Evolutionary conservation across 768 basidiomycete species (phyloP).

Genomic region (Phlebiopsis flavidoalba): DNA sequence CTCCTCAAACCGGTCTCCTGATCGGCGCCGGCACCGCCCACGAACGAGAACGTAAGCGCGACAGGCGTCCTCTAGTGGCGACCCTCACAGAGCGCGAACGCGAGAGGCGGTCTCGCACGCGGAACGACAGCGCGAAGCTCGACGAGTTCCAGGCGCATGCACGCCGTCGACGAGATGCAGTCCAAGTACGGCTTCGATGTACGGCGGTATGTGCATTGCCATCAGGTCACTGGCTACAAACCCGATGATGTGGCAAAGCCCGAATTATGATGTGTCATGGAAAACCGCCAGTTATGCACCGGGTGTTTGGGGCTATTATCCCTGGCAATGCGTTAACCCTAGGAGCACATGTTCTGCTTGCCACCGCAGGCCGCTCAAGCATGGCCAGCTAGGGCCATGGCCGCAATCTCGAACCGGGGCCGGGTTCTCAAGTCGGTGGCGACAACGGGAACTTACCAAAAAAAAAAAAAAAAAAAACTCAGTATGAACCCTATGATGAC

Average conservation of each 20-base stretch:
- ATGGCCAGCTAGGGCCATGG: slow-evolving; percentile 88
- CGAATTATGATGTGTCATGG: slow-evolving; percentile 59
- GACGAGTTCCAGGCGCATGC: slow-evolving; percentile 87
- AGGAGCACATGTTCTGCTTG: slow-evolving; percentile 87
- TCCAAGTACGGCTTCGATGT: slow-evolving; percentile 72
- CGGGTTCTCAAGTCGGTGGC: slow-evolving; percentile 70
- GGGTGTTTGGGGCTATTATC: slow-evolving; percentile 48
- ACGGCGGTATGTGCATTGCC: slow-evolving; percentile 44
- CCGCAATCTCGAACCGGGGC: slow-evolving; percentile 69
- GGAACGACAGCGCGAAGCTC: slow-evolving; percentile 86
- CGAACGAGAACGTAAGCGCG: slow-evolving; percentile 89
- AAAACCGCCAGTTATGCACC: slow-evolving; percentile 56
- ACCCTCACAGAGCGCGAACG: slow-evolving; percentile 93
- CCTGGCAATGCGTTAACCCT: slow-evolving; percentile 59
- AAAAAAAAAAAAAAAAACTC: too few species aligned
- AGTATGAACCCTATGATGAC: slow-evolving; percentile 56
- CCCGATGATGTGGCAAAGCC: slow-evolving; percentile 71
- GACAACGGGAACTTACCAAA: slow-evolving; percentile 40
- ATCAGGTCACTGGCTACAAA: slow-evolving; percentile 43
- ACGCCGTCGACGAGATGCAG: slow-evolving; percentile 88
- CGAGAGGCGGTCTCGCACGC: slow-evolving; percentile 88
- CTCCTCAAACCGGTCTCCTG: slow-evolving; percentile 89
- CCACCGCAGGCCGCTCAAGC: slow-evolving; percentile 81
- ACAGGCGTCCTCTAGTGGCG: slow-evolving; percentile 86
- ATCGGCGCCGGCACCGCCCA: slow-evolving; percentile 96